Base-by-base conservation (phyloP, 192 early-diverging fungal genomes). In the Cetraspora pellucida region DNA sequence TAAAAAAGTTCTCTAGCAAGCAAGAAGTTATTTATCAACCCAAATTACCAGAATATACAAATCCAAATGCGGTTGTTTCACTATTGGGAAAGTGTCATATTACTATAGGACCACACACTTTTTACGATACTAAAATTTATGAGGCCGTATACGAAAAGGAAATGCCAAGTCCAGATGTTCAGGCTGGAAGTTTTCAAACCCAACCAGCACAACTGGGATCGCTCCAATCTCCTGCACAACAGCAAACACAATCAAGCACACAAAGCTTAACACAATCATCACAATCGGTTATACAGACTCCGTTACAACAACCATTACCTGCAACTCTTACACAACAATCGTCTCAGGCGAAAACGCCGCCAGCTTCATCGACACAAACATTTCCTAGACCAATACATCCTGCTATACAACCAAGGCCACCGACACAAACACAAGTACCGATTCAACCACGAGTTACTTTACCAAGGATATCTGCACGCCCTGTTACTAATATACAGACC, bases 1-100 rank as follows among this genome's bases (percentile, higher is more conserved):
- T 86, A 69, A 61, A 45, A 23, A 86, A 81, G 72, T 86, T 66
- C 54, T 76, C 74, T 17, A 14, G 21, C 10, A 65, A 66, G 27
- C 44, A 76, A 25, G 49, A 76, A 52, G 61, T 76, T 43, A n/a
- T 58, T 47, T 76, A 46, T 76, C 67, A 64, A 28, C 74, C 74
- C 16, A 23, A 55, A 2, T 55, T 76, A 66, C 74, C 74, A 17
- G 74, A 76, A 31, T 43, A 76, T 66, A 66, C 74, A 21, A 49
- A 54, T 50, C 63, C 61, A 25, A 66, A 52, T 66, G 37, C 74
- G 31, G 19, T 21, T 16, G 28, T 54, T 25, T 46, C 63, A 1
- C 27, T 61, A n/a, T 47, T 76, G 11, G 74, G 74, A 45, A 76
- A 65, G 19, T 76, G 61, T 25, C 37, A 27, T 55, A 52, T 76